Evolutionary conservation across 2,329 filamentous ascomycete genomes (phyloP).

Genomic region (Pestalotiopsis fici): DNA sequence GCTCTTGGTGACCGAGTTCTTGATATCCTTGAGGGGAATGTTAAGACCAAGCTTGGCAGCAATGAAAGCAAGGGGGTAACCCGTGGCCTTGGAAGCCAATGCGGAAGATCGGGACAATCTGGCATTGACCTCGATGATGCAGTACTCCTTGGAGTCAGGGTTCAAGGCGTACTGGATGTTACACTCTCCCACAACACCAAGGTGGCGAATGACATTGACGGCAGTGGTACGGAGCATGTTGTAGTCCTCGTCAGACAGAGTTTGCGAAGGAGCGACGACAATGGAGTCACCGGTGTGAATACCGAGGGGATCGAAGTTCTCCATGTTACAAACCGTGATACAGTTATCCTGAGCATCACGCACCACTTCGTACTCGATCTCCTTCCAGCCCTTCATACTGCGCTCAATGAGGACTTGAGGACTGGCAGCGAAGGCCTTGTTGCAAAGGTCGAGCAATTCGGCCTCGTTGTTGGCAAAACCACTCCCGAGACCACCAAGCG

Average conservation of each 20-base stretch:
- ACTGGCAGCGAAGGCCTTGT: conserved; percentile 91
- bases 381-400: conserved; percentile 99
- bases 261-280: conserved; percentile 96
- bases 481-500: conserved; percentile 90
- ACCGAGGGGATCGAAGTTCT: conserved; percentile 97
- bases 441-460: conserved; percentile 84
- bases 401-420: conserved; percentile 96
- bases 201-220: conserved; percentile 94
- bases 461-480: conserved; percentile 89
- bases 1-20: conserved; percentile 91
- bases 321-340: conserved; percentile 99
- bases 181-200: conserved; percentile 97
- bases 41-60: conserved; percentile 94
- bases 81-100: conserved; percentile 93
- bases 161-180: conserved; percentile 99
- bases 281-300: conserved; percentile 99
- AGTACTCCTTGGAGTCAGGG: conserved; percentile 93
- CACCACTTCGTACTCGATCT: conserved; percentile 98
- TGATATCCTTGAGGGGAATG: conserved; percentile 94
- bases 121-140: conserved; percentile 98
- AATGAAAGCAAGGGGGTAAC: conserved; percentile 94
- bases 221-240: conserved; percentile 98
- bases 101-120: conserved; percentile 94
- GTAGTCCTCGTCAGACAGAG: conserved; percentile 95
- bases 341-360: conserved; percentile 96